These are phyloP conservation scores for Leavenworthia alabamica DNA, from an alignment of 345 rosid species.

Conservation along the genomic window DNA sequence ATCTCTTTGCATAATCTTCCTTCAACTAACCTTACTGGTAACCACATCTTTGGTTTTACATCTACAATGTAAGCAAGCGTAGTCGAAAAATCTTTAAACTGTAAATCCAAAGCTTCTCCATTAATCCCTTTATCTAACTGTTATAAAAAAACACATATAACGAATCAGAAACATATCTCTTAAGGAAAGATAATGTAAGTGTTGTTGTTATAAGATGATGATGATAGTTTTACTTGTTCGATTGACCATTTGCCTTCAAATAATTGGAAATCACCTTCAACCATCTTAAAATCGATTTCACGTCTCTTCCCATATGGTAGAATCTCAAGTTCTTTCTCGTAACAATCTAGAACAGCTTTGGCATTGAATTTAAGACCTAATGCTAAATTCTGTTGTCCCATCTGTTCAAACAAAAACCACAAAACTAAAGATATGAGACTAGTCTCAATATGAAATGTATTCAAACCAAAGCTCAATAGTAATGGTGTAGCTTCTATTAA, in stretches of 20 bases:
- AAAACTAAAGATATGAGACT: no score
- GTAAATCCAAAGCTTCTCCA: slow-evolving; percentile 22
- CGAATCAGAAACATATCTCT: background rate
- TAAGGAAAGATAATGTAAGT: background rate
- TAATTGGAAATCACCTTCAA: slow-evolving; percentile 80
- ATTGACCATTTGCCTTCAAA: slow-evolving; percentile 93
- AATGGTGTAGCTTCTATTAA: background rate
- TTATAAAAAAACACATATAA: background rate
- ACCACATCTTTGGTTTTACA: slow-evolving; percentile 75
- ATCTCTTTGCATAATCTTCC: slow-evolving; percentile 75
- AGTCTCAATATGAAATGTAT: background rate
- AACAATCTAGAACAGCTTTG: slow-evolving; percentile 83
- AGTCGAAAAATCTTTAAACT: slow-evolving; percentile 42
- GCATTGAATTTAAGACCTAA: slow-evolving; percentile 79
- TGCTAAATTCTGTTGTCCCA: slow-evolving; percentile 75
- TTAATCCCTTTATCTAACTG: slow-evolving; percentile 40
- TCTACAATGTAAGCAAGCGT: slow-evolving; percentile 59
- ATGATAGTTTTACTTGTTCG: slow-evolving; percentile 54
- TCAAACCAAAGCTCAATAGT: background rate
- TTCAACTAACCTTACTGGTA: slow-evolving; percentile 72
- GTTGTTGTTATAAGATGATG: no score
- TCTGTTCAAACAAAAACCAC: slow-evolving; percentile 36
- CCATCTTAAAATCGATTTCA: slow-evolving; percentile 85
- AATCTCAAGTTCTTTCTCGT: slow-evolving; percentile 68
- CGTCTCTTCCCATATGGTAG: slow-evolving; percentile 51